Conservation (phyloP, 2,329 filamentous ascomycete genomes). For the Cercospora berteroae region DNA sequence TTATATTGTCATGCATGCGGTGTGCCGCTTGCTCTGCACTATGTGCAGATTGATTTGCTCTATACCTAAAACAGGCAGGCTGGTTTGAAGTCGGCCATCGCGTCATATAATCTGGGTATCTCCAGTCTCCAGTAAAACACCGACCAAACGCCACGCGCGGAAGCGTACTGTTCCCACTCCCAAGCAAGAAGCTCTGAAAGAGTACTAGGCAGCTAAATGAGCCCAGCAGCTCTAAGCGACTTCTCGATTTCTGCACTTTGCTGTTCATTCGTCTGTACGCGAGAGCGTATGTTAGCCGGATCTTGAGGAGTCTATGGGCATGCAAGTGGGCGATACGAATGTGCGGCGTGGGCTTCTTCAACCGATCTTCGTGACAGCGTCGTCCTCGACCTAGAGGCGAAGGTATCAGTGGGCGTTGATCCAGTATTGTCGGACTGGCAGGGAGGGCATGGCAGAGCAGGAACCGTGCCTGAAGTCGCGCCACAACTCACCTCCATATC, state of each 20-base stretch:
- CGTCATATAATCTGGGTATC: conserved; percentile 24
- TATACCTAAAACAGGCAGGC: conserved; percentile 32
- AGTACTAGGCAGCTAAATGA: conserved; percentile 35
- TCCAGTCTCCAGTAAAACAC: conserved; percentile 29
- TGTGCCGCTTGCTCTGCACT: conserved; percentile 34
- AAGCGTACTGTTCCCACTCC: conserved; percentile 34
- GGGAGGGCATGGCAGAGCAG: neutral
- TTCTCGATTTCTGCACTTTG: conserved; percentile 32
- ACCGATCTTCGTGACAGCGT: conserved; percentile 63
- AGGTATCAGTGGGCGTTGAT: conserved; percentile 34
- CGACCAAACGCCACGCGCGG: conserved; percentile 33
- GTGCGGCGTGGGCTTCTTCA: conserved; percentile 27
- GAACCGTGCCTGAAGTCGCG: neutral
- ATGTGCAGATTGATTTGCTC: conserved; percentile 25
- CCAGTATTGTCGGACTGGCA: conserved; percentile 12
- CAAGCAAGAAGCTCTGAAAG: conserved; percentile 22
- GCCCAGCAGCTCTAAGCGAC: conserved; percentile 31
- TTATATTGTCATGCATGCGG: conserved; percentile 31
- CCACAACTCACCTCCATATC: conserved; percentile 89
- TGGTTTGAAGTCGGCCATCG: conserved; percentile 34
- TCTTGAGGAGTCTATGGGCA: conserved; percentile 5
- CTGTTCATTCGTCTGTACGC: conserved; percentile 28
- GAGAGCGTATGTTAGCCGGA: conserved; percentile 19
- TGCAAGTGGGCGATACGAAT: conserved; percentile 20
- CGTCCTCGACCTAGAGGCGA: conserved; percentile 41